These are phyloP conservation scores for Lactifluus subvellereus DNA, from an alignment of 768 basidiomycete species.

Conservation along the genomic window DNA sequence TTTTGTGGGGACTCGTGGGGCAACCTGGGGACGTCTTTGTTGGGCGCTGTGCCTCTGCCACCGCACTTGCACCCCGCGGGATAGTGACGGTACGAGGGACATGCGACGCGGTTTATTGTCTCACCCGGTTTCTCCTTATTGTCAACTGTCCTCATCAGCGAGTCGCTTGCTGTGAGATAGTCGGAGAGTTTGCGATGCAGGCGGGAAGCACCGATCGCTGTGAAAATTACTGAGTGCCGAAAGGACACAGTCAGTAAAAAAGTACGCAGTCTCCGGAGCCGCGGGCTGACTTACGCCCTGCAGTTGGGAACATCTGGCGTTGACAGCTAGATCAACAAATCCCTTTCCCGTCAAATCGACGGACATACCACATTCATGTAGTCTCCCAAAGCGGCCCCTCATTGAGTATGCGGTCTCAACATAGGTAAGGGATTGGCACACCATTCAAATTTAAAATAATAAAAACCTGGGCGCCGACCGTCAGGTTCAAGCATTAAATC, in stretches of 20 bases:
- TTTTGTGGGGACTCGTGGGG: not conserved
- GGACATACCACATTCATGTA: constrained; percentile 2
- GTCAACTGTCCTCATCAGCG: not conserved
- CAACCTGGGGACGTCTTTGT: not conserved
- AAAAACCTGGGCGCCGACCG: not conserved
- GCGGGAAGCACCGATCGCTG: not conserved
- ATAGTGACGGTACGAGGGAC: not conserved
- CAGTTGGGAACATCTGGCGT: constrained; percentile 1
- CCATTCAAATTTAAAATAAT: constrained; percentile 5
- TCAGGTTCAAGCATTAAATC: not conserved
- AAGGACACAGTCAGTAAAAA: not conserved
- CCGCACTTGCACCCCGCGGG: not conserved
- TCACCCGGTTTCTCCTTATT: not conserved
- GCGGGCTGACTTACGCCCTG: not conserved
- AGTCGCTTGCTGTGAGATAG: not conserved
- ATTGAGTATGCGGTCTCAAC: not conserved
- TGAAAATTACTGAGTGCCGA: not conserved
- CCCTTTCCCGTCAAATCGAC: not conserved
- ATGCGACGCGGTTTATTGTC: not conserved
- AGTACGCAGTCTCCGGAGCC: not conserved
- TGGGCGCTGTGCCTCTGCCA: not conserved
- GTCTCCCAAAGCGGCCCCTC: not conserved
- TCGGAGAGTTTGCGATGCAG: not conserved
- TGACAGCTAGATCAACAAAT: not conserved
- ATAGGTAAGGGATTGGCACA: not conserved